A percentile compares a stretch with the other conserved stretches of the same genome.
Conservation (phyloP, 1,284 basidiomycete species). For the Grifola frondosa region DNA sequence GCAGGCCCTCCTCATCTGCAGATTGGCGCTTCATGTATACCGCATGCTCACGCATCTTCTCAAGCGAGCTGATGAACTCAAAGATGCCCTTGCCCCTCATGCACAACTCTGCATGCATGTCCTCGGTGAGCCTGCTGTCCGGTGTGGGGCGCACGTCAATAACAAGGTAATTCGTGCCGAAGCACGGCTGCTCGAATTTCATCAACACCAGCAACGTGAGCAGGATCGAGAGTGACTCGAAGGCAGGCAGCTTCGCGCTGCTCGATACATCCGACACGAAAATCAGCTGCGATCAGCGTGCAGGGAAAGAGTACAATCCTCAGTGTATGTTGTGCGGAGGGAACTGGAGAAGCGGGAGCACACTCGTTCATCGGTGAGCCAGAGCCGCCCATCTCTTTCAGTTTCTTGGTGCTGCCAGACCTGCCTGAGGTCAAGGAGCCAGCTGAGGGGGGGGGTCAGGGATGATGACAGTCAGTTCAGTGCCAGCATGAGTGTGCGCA, state of each 20-base stretch:
- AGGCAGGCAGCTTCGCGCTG: conserved; percentile 37
- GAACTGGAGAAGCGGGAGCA: conserved; percentile 22
- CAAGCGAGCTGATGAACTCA: conserved; percentile 64
- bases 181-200: conserved; percentile 73
- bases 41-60: conserved; percentile 70
- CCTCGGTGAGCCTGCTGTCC: conserved; percentile 64
- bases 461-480: conserved; percentile 54
- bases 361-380: conserved; percentile 71
- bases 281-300: conserved; percentile 50
- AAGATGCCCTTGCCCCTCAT: conserved; percentile 68
- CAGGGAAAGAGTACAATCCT: conserved; percentile 1
- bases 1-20: conserved; percentile 50
- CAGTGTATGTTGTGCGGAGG: conserved; percentile 2
- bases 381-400: conserved; percentile 56
- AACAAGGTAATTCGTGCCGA: conserved; percentile 63
- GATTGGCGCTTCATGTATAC: conserved; percentile 69
- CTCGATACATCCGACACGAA: conserved; percentile 46
- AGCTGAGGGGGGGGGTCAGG: conserved; percentile 52
- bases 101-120: conserved; percentile 63
- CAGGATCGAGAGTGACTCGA: conserved; percentile 55
- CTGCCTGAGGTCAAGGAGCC: conserved; percentile 44
- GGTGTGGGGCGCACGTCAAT: conserved; percentile 64
- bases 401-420: conserved; percentile 52
- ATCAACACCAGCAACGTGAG: conserved; percentile 62
- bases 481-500: no score